These are phyloP conservation scores for Balakata baccata DNA, from an alignment of 345 rosid genomes.

Conservation along the genomic window DNA sequence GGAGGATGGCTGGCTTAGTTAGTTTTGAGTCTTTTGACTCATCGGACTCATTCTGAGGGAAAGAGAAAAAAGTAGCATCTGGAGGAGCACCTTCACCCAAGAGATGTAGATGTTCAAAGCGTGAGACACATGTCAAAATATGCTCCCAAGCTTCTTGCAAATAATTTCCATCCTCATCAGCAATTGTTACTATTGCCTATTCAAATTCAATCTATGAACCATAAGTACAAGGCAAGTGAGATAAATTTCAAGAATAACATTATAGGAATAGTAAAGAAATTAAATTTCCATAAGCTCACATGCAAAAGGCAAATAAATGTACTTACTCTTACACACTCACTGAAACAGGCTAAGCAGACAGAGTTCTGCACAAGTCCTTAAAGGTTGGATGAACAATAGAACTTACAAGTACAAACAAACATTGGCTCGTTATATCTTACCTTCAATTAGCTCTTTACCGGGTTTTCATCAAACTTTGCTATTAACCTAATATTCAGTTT, in stretches of 20 bases:
- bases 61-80: constrained; percentile 93
- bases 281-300: background rate
- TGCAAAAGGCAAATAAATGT: background rate
- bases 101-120: constrained; percentile 98
- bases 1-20: constrained; percentile 62
- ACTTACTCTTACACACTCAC: background rate
- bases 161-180: constrained; percentile 99
- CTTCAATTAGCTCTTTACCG: background rate
- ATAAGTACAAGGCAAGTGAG: background rate
- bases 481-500: background rate
- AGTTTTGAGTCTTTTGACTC: constrained; percentile 87
- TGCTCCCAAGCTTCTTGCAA: constrained; percentile 99
- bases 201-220: constrained; percentile 25
- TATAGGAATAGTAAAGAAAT: background rate
- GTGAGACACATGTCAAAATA: constrained; percentile 97
- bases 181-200: constrained; percentile 87
- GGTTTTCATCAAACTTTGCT: background rate
- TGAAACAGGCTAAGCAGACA: background rate
- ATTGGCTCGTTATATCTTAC: background rate
- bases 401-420: background rate
- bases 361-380: background rate
- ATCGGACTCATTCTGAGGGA: constrained; percentile 79
- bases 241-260: background rate
- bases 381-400: background rate
- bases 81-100: constrained; percentile 99